Base-by-base conservation (phyloP, 2,329 filamentous ascomycete species). In the Chrysosporium keratinophilum region DNA sequence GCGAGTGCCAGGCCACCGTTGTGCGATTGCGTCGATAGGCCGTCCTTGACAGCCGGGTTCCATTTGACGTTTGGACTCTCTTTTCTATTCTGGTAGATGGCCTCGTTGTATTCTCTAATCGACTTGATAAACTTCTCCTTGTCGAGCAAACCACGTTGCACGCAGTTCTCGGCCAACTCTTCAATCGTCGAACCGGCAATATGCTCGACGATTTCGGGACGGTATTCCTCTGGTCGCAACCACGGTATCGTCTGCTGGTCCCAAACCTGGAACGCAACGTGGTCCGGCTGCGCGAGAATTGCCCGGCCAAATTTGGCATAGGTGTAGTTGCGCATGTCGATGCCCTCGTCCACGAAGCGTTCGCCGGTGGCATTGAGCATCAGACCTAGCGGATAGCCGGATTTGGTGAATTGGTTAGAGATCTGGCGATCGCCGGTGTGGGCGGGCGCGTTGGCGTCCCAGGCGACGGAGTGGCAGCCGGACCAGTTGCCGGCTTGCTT, bases 391-490 rank as follows among this genome's bases (percentile, higher is more conserved):
- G 83, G 82, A 59, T 85, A 85, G 1, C 82, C 83, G 0, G 78
- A 83, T 62, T 86, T 86, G 5, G 82, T 86, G 61, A 77, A 84
- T 63, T 84, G 77, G 60, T 86, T 85, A 2, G 82, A 81, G 1
- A 79, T 67, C n/a, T 67, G 67, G 1, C 79, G 73, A 58, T 84
- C 77, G 3, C 82, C 82, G 0, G 69, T 68, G 56, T 79, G 63
- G 0, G 74, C 64, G 0, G 77, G 73, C 0, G 82, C 76, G 60
- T 83, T 76, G 1, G 79, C 80, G 61, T 86, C 82, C 82, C 83
- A 85, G 3, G 77, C 77, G 0, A 79, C 78, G 1, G 78, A 77
- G 62, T 85, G 83, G 59, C 82, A 85, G 0, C 82, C 82, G 0
- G 78, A 79, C 74, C 78, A 84, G 60, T 84, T 74, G 0, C 82